Conservation (phyloP, 2,329 filamentous ascomycete species). For the Chrysosporium keratinophilum region DNA sequence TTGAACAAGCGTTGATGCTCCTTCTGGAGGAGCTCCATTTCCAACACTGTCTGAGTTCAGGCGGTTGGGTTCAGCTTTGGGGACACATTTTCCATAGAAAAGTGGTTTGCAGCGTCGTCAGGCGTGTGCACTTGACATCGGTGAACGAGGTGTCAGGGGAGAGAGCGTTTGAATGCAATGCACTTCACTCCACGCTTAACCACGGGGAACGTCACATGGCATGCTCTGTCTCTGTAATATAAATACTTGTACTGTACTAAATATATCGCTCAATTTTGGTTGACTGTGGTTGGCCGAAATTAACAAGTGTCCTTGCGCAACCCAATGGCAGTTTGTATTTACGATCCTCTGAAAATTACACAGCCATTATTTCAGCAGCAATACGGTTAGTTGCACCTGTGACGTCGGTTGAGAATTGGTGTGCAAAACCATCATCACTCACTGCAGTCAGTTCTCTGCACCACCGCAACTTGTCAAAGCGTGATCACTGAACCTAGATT, state of each 20-base stretch:
- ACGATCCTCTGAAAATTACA: neutral
- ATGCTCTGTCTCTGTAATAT: neutral
- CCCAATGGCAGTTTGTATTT: neutral
- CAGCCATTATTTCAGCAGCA: neutral
- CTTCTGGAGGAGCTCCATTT: constrained; percentile 57
- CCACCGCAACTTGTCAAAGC: neutral
- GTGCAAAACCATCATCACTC: neutral
- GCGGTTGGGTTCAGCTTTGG: constrained; percentile 19
- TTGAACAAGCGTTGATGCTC: constrained; percentile 64
- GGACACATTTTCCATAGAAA: constrained; percentile 21
- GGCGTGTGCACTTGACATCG: too few species aligned
- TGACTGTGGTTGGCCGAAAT: too few species aligned
- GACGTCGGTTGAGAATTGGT: neutral
- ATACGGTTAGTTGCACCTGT: neutral
- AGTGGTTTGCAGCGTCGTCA: neutral
- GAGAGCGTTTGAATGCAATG: neutral
- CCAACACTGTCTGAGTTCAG: constrained; percentile 9
- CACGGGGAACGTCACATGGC: constrained; percentile 7
- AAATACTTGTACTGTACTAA: neutral
- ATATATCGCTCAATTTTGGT: too few species aligned
- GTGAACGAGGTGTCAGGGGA: too few species aligned
- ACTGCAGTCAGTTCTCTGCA: neutral
- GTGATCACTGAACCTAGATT: neutral
- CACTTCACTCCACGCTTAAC: neutral
- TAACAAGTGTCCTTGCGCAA: too few species aligned